phyloP scores from a whole-genome alignment of 202 grass and related monocot species.

The Dendrocalamus latiflorus region DNA sequence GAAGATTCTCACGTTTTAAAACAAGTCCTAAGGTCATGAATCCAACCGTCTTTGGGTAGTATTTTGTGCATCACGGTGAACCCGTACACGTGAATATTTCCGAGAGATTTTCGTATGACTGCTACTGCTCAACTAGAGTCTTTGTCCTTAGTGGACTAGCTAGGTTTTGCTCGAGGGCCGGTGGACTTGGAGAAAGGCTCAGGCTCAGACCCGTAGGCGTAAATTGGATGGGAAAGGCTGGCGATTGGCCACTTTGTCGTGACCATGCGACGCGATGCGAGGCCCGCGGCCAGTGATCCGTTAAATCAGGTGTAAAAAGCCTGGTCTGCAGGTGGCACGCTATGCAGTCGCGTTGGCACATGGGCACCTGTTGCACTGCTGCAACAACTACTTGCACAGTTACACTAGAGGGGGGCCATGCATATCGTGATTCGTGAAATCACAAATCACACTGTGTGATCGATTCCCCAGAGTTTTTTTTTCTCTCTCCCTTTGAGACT shows the following conservation, averaged over 20 bases:
- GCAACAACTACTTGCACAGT: background rate
- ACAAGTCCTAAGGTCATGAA: too few relatives aligned
- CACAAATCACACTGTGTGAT: background rate
- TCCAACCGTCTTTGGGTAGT: too few relatives aligned
- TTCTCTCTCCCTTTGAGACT: background rate
- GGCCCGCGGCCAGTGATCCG: slow-evolving; percentile 4
- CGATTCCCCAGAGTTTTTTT: background rate
- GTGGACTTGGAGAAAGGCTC: background rate
- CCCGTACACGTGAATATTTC: too few relatives aligned
- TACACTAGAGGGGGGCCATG: background rate
- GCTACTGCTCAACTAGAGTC: too few relatives aligned
- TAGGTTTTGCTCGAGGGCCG: background rate
- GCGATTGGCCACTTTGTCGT: background rate
- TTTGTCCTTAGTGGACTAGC: too few relatives aligned
- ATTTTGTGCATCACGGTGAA: too few relatives aligned
- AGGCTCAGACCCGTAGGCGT: background rate
- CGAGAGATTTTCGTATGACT: too few relatives aligned
- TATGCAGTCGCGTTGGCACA: slow-evolving; percentile 24
- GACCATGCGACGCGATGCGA: background rate
- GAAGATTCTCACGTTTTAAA: too few relatives aligned
- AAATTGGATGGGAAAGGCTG: background rate
- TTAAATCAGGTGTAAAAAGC: slow-evolving; percentile 17
- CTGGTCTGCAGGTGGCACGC: slow-evolving; percentile 29
- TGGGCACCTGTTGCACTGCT: background rate
- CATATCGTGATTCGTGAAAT: background rate